Evolutionary conservation across 2,329 filamentous ascomycete species (phyloP).

Genomic region (Exophiala mesophila): DNA sequence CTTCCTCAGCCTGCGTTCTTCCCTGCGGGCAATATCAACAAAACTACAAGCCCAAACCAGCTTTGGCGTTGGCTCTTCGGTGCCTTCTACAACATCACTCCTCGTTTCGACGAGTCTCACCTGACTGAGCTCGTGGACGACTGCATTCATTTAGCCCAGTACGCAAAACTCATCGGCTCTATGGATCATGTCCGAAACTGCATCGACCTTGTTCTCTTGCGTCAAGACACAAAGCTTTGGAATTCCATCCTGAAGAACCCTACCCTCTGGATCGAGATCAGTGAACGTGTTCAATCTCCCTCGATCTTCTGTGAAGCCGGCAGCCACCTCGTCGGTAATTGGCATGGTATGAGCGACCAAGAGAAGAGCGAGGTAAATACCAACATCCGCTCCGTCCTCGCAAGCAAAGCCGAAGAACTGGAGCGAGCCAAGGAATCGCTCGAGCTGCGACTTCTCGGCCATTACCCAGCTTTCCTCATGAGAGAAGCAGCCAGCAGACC

Average conservation of each 20-base stretch:
- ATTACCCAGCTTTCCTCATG: slow-evolving; percentile 37
- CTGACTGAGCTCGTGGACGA: slow-evolving; percentile 38
- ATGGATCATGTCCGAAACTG: slow-evolving; percentile 39
- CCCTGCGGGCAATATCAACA: no score
- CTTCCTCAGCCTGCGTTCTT: no score
- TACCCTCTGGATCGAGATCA: slow-evolving; percentile 43
- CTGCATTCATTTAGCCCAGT: slow-evolving; percentile 39
- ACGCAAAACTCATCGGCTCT: slow-evolving; percentile 45
- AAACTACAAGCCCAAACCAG: slow-evolving; percentile 18
- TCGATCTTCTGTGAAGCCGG: slow-evolving; percentile 35
- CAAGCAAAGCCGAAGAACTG: slow-evolving; percentile 27
- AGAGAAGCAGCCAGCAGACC: slow-evolving; percentile 31
- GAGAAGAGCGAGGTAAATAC: slow-evolving; percentile 23
- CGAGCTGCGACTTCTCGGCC: slow-evolving; percentile 29
- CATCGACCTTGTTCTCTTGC: slow-evolving; percentile 46
- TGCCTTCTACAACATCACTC: slow-evolving; percentile 42
- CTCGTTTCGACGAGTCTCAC: slow-evolving; percentile 37
- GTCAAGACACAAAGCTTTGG: slow-evolving; percentile 44
- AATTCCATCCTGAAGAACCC: slow-evolving; percentile 41
- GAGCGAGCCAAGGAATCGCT: slow-evolving; percentile 26
- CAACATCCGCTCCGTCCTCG: slow-evolving; percentile 25
- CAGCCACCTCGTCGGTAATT: slow-evolving; percentile 32
- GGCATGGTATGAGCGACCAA: slow-evolving; percentile 23
- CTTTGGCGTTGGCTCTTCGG: slow-evolving; percentile 44
- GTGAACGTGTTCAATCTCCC: slow-evolving; percentile 42